Evolutionary conservation across 1,139 yeast genomes (phyloP).

Genomic region (Blastobotrys indianensis): DNA sequence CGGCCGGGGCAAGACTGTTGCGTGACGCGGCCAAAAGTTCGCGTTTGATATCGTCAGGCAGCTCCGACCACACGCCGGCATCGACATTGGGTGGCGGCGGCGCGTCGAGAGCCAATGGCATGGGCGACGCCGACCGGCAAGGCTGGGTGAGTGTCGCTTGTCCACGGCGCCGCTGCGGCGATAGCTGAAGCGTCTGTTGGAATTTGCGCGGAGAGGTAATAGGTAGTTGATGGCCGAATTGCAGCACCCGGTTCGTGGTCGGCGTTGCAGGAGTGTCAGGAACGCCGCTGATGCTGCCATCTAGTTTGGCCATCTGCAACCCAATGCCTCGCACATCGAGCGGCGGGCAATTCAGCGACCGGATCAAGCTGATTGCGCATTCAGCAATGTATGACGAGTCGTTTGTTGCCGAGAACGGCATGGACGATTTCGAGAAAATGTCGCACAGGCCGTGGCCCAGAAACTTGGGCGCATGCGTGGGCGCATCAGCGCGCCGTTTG

Average conservation of each 20-base stretch:
- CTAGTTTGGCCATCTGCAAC: constrained; percentile 54
- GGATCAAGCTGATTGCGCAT: constrained; percentile 52
- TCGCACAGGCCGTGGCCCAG: constrained; percentile 83
- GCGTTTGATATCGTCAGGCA: constrained; percentile 30
- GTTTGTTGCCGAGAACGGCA: constrained; percentile 56
- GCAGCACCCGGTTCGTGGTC: neutral
- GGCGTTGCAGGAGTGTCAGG: neutral
- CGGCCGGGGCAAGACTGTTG: neutral
- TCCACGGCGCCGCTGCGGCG: neutral
- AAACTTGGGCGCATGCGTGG: constrained; percentile 67
- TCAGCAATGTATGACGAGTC: constrained; percentile 57
- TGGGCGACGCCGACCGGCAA: neutral
- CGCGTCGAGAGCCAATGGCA: constrained; percentile 6
- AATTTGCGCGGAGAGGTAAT: neutral
- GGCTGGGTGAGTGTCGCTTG: neutral
- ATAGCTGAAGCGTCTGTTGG: neutral
- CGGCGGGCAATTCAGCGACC: constrained; percentile 56
- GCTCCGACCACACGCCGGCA: constrained; percentile 19
- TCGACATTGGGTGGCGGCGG: constrained; percentile 11
- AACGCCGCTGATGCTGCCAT: constrained; percentile 4
- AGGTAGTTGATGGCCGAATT: neutral
- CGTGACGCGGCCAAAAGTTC: constrained; percentile 14
- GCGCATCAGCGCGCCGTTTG: constrained; percentile 56
- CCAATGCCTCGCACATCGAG: constrained; percentile 74
- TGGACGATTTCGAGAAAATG: constrained; percentile 51